Base-by-base conservation (phyloP, 352 stramenopile species). In the Pythium monospermum region DNA sequence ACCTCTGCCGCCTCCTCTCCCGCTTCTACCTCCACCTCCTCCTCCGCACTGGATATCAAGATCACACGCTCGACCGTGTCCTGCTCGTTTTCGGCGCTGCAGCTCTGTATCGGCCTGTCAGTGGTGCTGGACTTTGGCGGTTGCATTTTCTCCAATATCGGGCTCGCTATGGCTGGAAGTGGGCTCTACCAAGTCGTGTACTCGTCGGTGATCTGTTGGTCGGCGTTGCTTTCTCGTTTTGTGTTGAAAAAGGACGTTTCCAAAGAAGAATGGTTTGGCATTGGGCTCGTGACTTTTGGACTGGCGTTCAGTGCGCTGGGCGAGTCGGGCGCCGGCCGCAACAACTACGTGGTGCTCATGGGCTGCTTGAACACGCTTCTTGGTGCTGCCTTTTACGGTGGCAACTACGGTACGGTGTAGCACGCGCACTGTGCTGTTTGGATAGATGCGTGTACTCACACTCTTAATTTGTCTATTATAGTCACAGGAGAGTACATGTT, bases 171-270 rank as follows among this genome's bases (percentile, higher is more conserved):
- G 79, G 79, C 83, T 2, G 79, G 83, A 6, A 91, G 79, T 40
- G 83, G 83, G 6, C 65, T 93, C 22, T 93, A 87, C 44, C 83
- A 93, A 59, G 78, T 90, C 28, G 72, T 87, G 30, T 93, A 92
- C 63, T 92, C 79, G 48, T 89, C 79, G 16, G 81, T 94, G 28
- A 89, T 94, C 57, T 91, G 83, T 63, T 94, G 83, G 83, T 91
- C 81, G 23, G 83, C 80, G 47, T 62, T 94, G 30, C 66, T 94
- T 35, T 94, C 81, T 21, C 70, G 83, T 6, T 71, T 84, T 50
- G 68, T 91, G 36, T 63, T 94, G 10, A 80, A 85, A 53, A 94
- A 91, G 61, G 18, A 76, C 18, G 74, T 91, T 18, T 81, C 71
- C 4, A 57, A 56, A 44, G 68, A 91, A 31, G 74, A 94, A 53